Conservation (phyloP, 129 eudicot species). For the Flaveria sonorensis region DNA sequence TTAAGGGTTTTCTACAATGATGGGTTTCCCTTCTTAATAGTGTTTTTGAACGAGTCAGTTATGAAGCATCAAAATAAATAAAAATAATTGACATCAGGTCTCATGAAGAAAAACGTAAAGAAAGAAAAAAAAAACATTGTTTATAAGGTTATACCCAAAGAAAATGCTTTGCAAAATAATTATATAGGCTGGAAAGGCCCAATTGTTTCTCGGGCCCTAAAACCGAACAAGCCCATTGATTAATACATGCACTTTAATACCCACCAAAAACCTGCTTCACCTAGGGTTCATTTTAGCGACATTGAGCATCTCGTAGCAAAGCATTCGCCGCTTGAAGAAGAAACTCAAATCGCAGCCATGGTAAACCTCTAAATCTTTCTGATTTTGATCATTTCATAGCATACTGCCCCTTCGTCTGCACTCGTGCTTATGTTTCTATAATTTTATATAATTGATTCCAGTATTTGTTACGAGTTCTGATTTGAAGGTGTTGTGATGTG, state of each 20-base stretch:
- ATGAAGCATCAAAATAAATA: too few species aligned
- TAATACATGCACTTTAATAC: not conserved
- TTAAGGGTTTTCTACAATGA: too few species aligned
- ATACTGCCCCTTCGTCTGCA: not conserved
- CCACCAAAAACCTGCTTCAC: not conserved
- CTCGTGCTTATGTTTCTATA: not conserved
- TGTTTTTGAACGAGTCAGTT: too few species aligned
- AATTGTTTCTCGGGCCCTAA: not conserved
- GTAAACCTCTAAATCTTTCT: not conserved
- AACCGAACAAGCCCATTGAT: not conserved
- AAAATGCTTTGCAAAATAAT: not conserved
- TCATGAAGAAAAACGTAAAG: too few species aligned
- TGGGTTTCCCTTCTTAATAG: too few species aligned
- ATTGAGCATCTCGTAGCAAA: not conserved
- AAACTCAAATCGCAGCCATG: constrained; percentile 5
- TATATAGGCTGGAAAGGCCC: not conserved
- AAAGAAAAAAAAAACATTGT: too few species aligned
- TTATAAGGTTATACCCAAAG: not conserved
- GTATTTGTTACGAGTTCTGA: not conserved
- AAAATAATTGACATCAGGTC: too few species aligned
- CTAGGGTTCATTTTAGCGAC: not conserved
- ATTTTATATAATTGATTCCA: not conserved
- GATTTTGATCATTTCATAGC: not conserved
- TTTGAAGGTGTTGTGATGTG: not conserved
- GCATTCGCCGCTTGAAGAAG: constrained; percentile 1